Conservation (phyloP, 202 grass and related monocot species). For the Schoenoplectus triqueter region DNA sequence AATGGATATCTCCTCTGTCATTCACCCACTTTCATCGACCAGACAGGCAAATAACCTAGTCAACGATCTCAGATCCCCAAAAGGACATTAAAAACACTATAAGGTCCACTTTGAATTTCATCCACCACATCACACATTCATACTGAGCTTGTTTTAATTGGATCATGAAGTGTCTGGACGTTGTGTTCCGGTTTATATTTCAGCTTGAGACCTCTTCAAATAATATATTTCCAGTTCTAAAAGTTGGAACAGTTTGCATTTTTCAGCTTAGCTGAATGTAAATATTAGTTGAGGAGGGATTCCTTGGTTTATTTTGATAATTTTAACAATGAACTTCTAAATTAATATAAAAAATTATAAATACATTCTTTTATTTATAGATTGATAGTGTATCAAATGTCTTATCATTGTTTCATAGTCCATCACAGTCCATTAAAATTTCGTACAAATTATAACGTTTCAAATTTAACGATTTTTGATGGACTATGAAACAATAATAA, state of each 20-base stretch:
- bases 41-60: constrained; percentile 23
- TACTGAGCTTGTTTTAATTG: neutral
- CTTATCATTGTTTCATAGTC: no score
- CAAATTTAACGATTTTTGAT: no score
- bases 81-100: neutral
- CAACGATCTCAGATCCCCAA: constrained; percentile 24
- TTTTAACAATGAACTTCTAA: no score
- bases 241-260: neutral
- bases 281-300: no score
- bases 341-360: no score
- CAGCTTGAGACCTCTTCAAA: neutral
- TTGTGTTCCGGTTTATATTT: neutral
- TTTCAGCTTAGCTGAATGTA: neutral
- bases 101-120: constrained; percentile 22
- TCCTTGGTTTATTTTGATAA: no score
- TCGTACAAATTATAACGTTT: no score
- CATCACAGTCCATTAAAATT: no score
- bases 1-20: constrained; percentile 38
- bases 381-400: no score
- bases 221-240: neutral
- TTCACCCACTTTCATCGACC: neutral
- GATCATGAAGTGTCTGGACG: neutral
- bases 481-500: no score
- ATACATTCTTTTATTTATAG: no score
- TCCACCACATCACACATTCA: neutral